These are phyloP conservation scores for Trichoderma afroharzianum DNA, from an alignment of 2,329 filamentous ascomycete species.

Conservation along the genomic window DNA sequence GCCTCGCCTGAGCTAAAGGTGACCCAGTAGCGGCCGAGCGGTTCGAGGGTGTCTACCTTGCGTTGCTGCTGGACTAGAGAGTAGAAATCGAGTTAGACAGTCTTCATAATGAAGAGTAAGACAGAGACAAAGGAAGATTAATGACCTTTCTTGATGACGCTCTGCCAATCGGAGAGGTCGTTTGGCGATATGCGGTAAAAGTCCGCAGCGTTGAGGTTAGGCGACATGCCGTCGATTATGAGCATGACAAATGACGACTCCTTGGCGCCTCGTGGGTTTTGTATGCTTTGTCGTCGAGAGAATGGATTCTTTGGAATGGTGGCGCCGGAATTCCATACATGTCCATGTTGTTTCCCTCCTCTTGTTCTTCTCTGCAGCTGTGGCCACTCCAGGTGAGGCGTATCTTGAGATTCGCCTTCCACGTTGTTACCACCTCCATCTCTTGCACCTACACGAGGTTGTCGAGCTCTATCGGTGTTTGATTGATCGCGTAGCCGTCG, in stretches of 20 bases:
- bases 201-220: slow-evolving; percentile 61
- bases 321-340: neutral
- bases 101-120: neutral
- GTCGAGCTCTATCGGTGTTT: neutral
- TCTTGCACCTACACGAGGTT: neutral
- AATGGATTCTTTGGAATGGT: neutral
- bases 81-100: neutral
- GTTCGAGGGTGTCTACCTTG: slow-evolving; percentile 59
- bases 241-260: slow-evolving; percentile 38
- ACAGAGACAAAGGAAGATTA: neutral
- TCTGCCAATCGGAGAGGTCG: slow-evolving; percentile 66
- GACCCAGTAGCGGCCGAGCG: slow-evolving; percentile 63
- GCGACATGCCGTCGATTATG: slow-evolving; percentile 55
- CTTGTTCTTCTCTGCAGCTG: neutral
- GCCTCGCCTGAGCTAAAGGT: slow-evolving; percentile 60
- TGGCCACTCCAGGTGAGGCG: neutral
- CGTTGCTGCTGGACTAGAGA: slow-evolving; percentile 58
- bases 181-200: slow-evolving; percentile 65
- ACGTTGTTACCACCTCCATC: neutral
- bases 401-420: neutral
- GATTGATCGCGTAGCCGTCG: neutral
- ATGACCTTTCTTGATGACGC: slow-evolving; percentile 57
- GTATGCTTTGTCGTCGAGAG: neutral
- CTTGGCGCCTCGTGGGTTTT: neutral
- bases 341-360: neutral